Base-by-base conservation (phyloP, 2,329 filamentous ascomycete species). In the Capronia epimyces region DNA sequence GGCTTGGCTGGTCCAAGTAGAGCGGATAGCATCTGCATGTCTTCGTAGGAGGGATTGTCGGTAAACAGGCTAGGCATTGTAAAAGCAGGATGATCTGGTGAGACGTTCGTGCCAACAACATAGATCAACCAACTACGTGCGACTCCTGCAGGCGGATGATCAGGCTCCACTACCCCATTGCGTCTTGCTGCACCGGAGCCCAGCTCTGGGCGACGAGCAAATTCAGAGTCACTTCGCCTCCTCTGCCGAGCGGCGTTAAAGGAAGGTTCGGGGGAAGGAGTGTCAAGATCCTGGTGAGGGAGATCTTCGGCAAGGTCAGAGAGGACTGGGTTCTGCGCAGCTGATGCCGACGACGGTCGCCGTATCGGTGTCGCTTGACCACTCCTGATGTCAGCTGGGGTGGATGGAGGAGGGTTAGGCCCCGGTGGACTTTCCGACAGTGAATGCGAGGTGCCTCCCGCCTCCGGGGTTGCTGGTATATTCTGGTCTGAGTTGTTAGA, bases 51-150 rank as follows among this genome's bases (percentile, higher is more conserved):
- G 1, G 82, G 82, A 45, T 77, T 76, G 66, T 86, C 82, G 15
- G 82, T 86, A 64, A 85, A 86, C 9, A 86, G 71, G 59, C 81
- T 84, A 10, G 82, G 83, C 16, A 83, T 84, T 6, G 82, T 83
- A 55, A 86, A 77, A 18, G 84, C 83, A 18, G 82, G 83, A 63
- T 86, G 82, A 58, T 84, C 83, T 60, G 85, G 82, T 1, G 83
- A 82, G 46, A 85, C 79, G 58, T 82, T 84, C 36, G 82, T 83
- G 39, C 82, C 82, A 45, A 86, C 77, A 7, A 86, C 82, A 63
- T 86, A 86, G 46, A 86, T 85, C 60, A 86, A 77, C 82, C 82
- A 86, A 66, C 81, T 86, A 58, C 82, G 71, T 48, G 79, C 80
- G 48, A 72, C 74, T 50, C 71, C 69, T 36, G 69, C 67, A 8